These are phyloP conservation scores for Penicillium crystallinum DNA, from an alignment of 495 filamentous ascomycete genomes.

Conservation along the genomic window DNA sequence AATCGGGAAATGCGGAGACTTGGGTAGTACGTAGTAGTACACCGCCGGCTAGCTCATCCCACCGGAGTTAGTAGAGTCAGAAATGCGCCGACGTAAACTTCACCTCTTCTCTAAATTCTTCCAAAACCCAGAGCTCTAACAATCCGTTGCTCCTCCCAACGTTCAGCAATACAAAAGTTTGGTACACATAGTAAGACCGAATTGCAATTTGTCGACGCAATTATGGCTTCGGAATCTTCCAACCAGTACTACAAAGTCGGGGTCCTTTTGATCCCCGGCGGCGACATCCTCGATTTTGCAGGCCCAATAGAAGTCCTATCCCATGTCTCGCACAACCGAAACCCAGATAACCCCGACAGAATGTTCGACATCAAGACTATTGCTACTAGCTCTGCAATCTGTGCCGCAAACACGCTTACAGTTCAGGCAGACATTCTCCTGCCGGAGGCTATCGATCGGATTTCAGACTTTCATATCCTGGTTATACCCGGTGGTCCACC, in stretches of 20 bases:
- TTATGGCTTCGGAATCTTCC: slow-evolving; percentile 8
- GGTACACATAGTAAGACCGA: neutral
- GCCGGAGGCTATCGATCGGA: slow-evolving; percentile 58
- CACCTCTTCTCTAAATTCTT: neutral
- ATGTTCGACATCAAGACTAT: slow-evolving; percentile 30
- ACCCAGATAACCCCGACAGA: slow-evolving; percentile 21
- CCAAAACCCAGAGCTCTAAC: neutral
- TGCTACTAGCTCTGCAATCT: slow-evolving; percentile 31
- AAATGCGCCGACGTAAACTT: slow-evolving; percentile 5
- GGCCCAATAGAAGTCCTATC: slow-evolving; percentile 58
- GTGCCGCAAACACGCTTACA: slow-evolving; percentile 18
- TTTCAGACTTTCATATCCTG: slow-evolving; percentile 67
- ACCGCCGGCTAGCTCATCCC: slow-evolving; percentile 7
- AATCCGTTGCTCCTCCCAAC: neutral
- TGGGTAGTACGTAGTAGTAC: slow-evolving; percentile 13
- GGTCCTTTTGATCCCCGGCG: slow-evolving; percentile 41
- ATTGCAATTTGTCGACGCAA: neutral
- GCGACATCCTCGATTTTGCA: slow-evolving; percentile 58
- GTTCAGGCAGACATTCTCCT: slow-evolving; percentile 21
- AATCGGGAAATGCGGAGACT: neutral
- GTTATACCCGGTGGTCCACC: slow-evolving; percentile 52
- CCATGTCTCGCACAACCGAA: slow-evolving; percentile 29
- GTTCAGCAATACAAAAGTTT: neutral
- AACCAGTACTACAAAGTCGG: slow-evolving; percentile 27
- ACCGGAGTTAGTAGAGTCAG: slow-evolving; percentile 1